phyloP scores from a whole-genome alignment of 257 asterid genomes.

The Scutellaria barbata region DNA sequence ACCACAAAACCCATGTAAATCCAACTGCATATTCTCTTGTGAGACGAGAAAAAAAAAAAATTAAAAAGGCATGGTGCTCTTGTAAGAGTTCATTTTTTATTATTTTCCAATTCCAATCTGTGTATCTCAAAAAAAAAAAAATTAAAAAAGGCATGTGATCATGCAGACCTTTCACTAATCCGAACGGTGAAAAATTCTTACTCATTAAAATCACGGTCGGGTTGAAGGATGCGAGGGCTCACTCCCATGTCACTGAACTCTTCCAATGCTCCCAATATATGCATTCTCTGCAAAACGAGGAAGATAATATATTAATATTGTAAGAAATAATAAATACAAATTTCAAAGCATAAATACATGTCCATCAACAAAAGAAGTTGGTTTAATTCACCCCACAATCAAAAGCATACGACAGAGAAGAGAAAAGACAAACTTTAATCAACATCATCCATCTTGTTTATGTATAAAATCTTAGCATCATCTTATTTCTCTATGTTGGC shows the following conservation, averaged over 20 bases:
- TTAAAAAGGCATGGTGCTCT: not conserved
- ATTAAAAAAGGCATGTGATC: too few relatives aligned
- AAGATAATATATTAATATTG: slow-evolving; percentile 11
- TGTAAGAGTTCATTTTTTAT: slow-evolving; percentile 24
- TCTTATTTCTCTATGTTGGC: slow-evolving; percentile 1
- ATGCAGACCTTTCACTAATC: slow-evolving; percentile 15
- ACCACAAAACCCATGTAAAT: not conserved
- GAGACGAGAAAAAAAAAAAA: not conserved
- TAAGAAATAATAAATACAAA: slow-evolving; percentile 6
- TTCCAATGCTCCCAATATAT: slow-evolving; percentile 75
- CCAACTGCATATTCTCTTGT: not conserved
- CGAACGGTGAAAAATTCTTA: slow-evolving; percentile 48
- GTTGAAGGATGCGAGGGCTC: slow-evolving; percentile 52
- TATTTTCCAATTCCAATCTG: slow-evolving; percentile 18
- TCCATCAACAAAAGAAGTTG: slow-evolving; percentile 1
- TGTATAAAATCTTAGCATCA: not conserved
- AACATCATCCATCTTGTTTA: slow-evolving; percentile 15
- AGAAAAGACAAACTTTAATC: slow-evolving; percentile 4
- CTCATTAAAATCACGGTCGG: slow-evolving; percentile 83
- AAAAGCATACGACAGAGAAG: not conserved
- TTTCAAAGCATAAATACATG: slow-evolving; percentile 11
- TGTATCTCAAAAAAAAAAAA: slow-evolving; percentile 1
- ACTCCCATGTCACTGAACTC: slow-evolving; percentile 68
- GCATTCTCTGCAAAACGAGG: slow-evolving; percentile 69
- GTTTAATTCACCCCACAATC: not conserved